Conservation (phyloP, 1,284 basidiomycete species). For the Rhizopogon hawkerae region DNA sequence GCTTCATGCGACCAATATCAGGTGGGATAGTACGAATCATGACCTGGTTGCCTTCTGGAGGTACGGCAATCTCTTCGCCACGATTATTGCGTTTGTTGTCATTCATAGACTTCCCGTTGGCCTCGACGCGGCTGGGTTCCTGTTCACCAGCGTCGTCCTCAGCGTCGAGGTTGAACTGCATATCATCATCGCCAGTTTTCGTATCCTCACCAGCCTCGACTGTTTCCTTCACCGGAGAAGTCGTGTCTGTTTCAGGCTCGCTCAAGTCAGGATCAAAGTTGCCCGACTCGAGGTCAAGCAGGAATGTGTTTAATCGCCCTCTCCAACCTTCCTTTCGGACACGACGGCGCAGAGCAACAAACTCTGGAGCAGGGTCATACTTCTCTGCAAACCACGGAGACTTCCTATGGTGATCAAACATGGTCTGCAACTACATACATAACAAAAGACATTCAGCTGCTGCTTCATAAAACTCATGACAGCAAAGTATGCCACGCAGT, state of each 20-base stretch:
- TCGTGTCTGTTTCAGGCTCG: slow-evolving; percentile 45
- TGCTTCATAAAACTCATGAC: slow-evolving; percentile 12
- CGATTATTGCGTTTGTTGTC: slow-evolving; percentile 43
- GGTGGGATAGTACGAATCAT: slow-evolving; percentile 93
- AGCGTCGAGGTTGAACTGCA: slow-evolving; percentile 57
- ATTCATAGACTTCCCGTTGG: slow-evolving; percentile 46
- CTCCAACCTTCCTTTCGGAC: slow-evolving; percentile 78
- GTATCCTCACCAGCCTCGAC: slow-evolving; percentile 40
- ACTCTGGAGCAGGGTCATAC: slow-evolving; percentile 72
- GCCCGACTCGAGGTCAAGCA: slow-evolving; percentile 73
- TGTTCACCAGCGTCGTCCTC: slow-evolving; percentile 63
- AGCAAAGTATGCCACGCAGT: slow-evolving; percentile 11
- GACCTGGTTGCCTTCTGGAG: slow-evolving; percentile 77
- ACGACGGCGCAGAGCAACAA: slow-evolving; percentile 59
- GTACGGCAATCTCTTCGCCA: slow-evolving; percentile 69
- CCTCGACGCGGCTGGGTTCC: slow-evolving; percentile 44
- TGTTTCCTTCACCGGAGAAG: slow-evolving; percentile 42
- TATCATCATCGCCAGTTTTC: slow-evolving; percentile 48
- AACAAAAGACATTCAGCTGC: slow-evolving; percentile 28
- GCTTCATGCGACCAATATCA: slow-evolving; percentile 75
- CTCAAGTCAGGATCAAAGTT: slow-evolving; percentile 70
- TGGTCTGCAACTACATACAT: slow-evolving; percentile 72
- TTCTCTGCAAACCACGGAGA: slow-evolving; percentile 94
- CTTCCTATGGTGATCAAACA: slow-evolving; percentile 86
- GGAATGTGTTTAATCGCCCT: slow-evolving; percentile 61